phyloP scores from a whole-genome alignment of 805 yeast genomes.

The Cyberlindnera lachancei region DNA sequence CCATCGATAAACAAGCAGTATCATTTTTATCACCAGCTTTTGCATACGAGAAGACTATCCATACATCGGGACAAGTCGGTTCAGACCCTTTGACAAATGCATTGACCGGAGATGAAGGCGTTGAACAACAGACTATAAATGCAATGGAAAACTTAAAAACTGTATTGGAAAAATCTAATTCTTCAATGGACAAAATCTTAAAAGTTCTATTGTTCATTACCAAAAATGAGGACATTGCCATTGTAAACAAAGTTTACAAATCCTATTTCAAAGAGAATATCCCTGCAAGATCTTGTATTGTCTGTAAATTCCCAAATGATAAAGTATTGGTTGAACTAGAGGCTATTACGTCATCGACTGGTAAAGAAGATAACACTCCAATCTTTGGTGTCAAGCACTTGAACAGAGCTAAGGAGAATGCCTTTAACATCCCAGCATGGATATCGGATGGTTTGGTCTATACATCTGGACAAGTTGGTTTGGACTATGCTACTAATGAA shows the following conservation, averaged over 20 bases:
- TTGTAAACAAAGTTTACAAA: slow-evolving; percentile 39
- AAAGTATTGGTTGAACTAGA: slow-evolving; percentile 46
- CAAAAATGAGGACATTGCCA: slow-evolving; percentile 34
- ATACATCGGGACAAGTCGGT: slow-evolving; percentile 43
- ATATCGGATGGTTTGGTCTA: slow-evolving; percentile 35
- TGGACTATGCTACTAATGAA: slow-evolving; percentile 30
- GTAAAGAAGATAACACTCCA: slow-evolving; percentile 4
- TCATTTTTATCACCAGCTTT: slow-evolving; percentile 34
- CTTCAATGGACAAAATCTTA: slow-evolving; percentile 37
- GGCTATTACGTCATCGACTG: slow-evolving; percentile 31
- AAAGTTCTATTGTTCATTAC: slow-evolving; percentile 44
- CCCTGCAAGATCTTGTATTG: slow-evolving; percentile 49
- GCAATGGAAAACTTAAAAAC: slow-evolving; percentile 38
- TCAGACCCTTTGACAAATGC: slow-evolving; percentile 32
- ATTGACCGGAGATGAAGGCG: slow-evolving; percentile 33
- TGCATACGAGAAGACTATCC: slow-evolving; percentile 34
- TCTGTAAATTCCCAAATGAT: slow-evolving; percentile 44
- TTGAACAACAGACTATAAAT: slow-evolving; percentile 36
- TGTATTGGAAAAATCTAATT: slow-evolving; percentile 37
- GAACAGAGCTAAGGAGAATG: slow-evolving; percentile 22
- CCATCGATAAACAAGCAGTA: slow-evolving; percentile 24
- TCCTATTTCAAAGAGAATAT: slow-evolving; percentile 36
- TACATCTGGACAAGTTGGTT: slow-evolving; percentile 43
- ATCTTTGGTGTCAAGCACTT: not conserved
- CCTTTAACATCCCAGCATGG: slow-evolving; percentile 34